A percentile compares a stretch with the other conserved stretches of the same genome.
phyloP scores from a whole-genome alignment of 139 green algal genomes.

The Eudorina sp. region DNA sequence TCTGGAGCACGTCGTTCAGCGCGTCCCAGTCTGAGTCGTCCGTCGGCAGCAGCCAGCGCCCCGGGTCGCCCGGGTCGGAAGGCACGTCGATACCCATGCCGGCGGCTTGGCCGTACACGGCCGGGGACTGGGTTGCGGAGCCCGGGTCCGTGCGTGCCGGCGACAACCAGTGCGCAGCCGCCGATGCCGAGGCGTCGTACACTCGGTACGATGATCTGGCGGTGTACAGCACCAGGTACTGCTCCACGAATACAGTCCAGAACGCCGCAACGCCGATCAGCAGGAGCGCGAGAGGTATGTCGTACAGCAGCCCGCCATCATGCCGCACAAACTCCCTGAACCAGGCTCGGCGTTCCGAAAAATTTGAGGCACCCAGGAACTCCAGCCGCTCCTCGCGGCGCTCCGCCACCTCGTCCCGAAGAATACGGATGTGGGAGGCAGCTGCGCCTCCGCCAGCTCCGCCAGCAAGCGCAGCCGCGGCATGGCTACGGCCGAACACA shows the following conservation, averaged over 20 bases:
- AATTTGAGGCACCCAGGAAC: neutral
- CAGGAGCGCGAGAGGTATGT: slow-evolving; percentile 6
- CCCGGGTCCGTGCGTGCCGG: neutral
- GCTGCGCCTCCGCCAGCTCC: neutral
- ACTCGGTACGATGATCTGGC: slow-evolving; percentile 44
- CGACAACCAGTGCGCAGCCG: slow-evolving; percentile 37
- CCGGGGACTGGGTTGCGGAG: neutral
- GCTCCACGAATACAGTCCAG: slow-evolving; percentile 38
- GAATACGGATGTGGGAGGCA: neutral
- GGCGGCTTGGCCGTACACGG: neutral
- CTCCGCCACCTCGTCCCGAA: neutral
- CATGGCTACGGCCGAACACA: neutral
- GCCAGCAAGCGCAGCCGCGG: no score
- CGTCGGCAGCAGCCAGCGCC: slow-evolving; percentile 52
- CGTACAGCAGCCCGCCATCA: slow-evolving; percentile 39
- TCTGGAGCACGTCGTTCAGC: slow-evolving; percentile 31
- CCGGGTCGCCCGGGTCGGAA: slow-evolving; percentile 11
- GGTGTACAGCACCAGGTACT: slow-evolving; percentile 27
- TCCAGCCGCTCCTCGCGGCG: neutral
- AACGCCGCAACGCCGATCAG: slow-evolving; percentile 34
- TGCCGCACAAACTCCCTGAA: slow-evolving; percentile 29
- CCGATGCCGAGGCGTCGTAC: slow-evolving; percentile 54
- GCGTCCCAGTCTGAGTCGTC: slow-evolving; percentile 14
- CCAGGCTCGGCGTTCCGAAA: slow-evolving; percentile 17
- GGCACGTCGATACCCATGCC: slow-evolving; percentile 20